Evolutionary conservation across 805 yeast species (phyloP), one percentile per base, ranked within the genome.

Genomic region (Candida corydali): DNA sequence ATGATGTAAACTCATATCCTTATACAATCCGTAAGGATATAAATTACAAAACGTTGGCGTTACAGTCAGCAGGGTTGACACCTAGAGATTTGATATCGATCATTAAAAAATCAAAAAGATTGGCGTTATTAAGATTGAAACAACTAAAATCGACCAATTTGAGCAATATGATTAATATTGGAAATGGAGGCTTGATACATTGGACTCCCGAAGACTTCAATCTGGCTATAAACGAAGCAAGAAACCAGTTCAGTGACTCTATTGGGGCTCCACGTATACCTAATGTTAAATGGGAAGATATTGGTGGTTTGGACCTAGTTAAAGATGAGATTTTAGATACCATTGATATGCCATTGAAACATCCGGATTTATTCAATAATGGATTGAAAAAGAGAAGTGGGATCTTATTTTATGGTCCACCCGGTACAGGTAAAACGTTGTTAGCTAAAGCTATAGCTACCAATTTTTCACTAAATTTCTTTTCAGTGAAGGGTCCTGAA

Each of bases 231-330:
- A 76, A 80, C 38, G 80, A 75, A 39, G 96, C 97, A 0, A 70
- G 98, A 51, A 80, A 77, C 50, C 88, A 86, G 54, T 89, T 83
- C 58, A 83, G 95, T 49, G 96, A 87, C 45, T 84, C 96, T 0
- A 89, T 93, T 40, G 98, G 98, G 6, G 98, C 98, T 0, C 98
- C 98, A 11, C 70, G 87, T 44, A 91, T 93, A 44, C 98, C 98
- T 2, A 79, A 84, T 51, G 98, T 93, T 5, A 80, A 80, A 43
- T 93, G 98, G 98, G 93, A 85, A 44, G 98, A 93, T 58, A 94
- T 93, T 38, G 98, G 98, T 23, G 98, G 98, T 2, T 67, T 93
- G 47, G 96, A 86, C 44, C 50, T 80, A 29, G 95, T 89, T 24
- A 93, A 93, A 55, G 88, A 80, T 49, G 97, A 91, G 51, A 91